Base-by-base conservation (phyloP, 805 yeast species). In the Yarrowia divulgata region DNA sequence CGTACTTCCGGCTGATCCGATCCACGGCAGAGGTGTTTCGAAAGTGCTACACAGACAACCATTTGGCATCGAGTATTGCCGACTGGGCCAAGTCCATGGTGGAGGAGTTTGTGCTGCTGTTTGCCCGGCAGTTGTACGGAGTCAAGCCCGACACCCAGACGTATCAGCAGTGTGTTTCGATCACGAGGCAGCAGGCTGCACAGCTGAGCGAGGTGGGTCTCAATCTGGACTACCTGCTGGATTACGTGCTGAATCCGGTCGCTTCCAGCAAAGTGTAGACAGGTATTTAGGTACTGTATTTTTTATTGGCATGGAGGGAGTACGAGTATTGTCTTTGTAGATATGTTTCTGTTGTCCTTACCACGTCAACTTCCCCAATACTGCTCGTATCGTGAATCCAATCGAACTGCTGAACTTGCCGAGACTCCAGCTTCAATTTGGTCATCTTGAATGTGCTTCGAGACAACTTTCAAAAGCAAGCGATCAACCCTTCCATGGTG, bases 41-140 rank as follows among this genome's bases (percentile, higher is more conserved):
- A 29, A 42, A 46, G 4, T 83, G 89, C 66, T 90, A 85, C 78
- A 82, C 79, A 14, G 75, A 74, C 68, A 16, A 79, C 50, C 78
- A 78, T 46, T 82, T 85, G 64, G 82, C 89, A 10, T 85, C 89
- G 72, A 82, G 82, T 39, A 80, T 92, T 18, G 88, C 91, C n/a
- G 87, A 88, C 71, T 92, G 97, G 97, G 85, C 89, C 42, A 85
- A 85, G 69, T 83, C 83, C 13, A 89, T 88, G 76, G 85, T 90
- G 40, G 84, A 85, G 49, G 81, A 81, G 60, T 89, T 90, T 72
- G 86, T 87, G 39, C 79, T 81, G 18, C 78, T 87, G 8, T 84
- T 93, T 73, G 85, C 87, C 60, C 85, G 90, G 69, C 93, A 90
- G 73, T 78, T 93, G 34, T 81, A 86, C 58, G 91, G 89, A 29